phyloP scores from a whole-genome alignment of 306 rosid genomes.

The Hippophae gyantsensis region DNA sequence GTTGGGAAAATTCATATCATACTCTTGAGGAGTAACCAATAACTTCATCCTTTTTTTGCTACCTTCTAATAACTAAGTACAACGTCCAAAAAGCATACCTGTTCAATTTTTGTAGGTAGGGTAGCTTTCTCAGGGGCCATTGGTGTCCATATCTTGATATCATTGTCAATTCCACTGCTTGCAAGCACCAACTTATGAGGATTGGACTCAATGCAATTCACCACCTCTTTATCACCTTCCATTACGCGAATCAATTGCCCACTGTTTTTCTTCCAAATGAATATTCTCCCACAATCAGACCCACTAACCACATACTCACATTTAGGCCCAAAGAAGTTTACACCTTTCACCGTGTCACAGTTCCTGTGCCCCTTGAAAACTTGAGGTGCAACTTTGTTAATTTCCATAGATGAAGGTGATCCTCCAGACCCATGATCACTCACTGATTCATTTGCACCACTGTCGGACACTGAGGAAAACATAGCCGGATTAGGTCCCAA shows the following conservation, averaged over 20 bases:
- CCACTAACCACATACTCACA: conserved; percentile 94
- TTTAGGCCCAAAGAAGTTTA: conserved; percentile 79
- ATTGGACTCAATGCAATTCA: conserved; percentile 88
- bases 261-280: conserved; percentile 79
- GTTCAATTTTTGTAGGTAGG: conserved; percentile 58
- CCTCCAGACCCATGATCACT: conserved; percentile 25
- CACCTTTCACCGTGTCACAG: conserved; percentile 81
- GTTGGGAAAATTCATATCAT: background rate
- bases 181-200: conserved; percentile 85
- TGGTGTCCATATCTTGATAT: conserved; percentile 90
- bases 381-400: conserved; percentile 44
- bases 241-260: conserved; percentile 87
- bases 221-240: conserved; percentile 71
- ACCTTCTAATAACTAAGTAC: conserved; percentile 12
- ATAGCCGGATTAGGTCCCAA: conserved; percentile 54
- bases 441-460: conserved; percentile 53
- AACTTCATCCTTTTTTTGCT: background rate
- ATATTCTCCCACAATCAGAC: conserved; percentile 94
- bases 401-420: conserved; percentile 34
- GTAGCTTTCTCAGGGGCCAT: conserved; percentile 72
- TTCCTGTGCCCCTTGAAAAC: conserved; percentile 81
- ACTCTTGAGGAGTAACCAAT: too few relatives aligned
- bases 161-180: conserved; percentile 82
- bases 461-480: conserved; percentile 33
- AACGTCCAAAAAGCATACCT: conserved; percentile 40